Conservation (phyloP, 441 rosid species). For the Corymbia citriodora region DNA sequence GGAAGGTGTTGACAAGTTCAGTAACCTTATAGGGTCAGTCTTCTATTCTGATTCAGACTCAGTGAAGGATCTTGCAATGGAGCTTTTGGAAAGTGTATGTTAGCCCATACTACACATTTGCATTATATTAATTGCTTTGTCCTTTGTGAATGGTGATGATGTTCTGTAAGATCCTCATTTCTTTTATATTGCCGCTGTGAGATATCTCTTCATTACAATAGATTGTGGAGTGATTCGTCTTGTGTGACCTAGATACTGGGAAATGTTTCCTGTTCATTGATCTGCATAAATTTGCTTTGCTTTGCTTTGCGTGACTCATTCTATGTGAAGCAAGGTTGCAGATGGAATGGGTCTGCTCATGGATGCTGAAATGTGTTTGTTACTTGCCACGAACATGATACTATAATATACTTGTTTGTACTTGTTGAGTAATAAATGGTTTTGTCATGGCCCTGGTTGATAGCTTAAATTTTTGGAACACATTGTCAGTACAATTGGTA, state of each 20-base stretch:
- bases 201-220: neutral
- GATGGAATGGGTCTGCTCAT: neutral
- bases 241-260: neutral
- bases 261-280: neutral
- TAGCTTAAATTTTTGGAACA: neutral
- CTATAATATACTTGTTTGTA: neutral
- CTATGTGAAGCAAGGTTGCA: neutral
- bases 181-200: neutral
- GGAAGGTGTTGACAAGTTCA: constrained; percentile 94
- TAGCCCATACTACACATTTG: neutral
- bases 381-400: neutral
- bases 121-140: constrained; percentile 10
- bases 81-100: constrained; percentile 85
- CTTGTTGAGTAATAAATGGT: neutral
- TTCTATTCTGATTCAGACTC: constrained; percentile 83
- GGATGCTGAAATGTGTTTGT: neutral
- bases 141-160: neutral
- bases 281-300: neutral
- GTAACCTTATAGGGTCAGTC: constrained; percentile 90
- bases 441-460: neutral
- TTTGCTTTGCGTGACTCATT: neutral
- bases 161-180: neutral
- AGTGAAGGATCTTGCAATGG: constrained; percentile 83
- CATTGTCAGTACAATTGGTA: neutral
- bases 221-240: neutral